Conservation (phyloP, 2,329 filamentous ascomycete species). For the Escovopsis sp. region DNA sequence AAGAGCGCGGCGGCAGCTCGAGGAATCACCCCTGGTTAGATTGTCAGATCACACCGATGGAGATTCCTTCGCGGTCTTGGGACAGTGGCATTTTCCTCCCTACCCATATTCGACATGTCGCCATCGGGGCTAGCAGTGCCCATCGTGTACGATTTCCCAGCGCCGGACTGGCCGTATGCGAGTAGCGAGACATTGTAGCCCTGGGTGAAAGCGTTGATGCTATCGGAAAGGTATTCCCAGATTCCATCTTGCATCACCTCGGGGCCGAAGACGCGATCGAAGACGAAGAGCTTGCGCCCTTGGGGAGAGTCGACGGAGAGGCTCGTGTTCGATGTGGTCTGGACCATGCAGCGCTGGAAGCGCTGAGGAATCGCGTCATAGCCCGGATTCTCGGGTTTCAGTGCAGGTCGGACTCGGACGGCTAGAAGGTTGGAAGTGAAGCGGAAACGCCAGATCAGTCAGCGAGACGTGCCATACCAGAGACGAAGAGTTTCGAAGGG, state of each 20-base stretch:
- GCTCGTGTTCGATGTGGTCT: constrained; percentile 73
- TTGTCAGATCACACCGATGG: not conserved
- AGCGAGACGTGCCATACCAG: not conserved
- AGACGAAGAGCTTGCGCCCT: constrained; percentile 88
- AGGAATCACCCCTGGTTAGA: constrained; percentile 68
- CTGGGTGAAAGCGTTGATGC: constrained; percentile 77
- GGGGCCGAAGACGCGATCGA: constrained; percentile 84
- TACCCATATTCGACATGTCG: constrained; percentile 66
- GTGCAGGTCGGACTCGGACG: constrained; percentile 80
- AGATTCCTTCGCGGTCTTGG: too few relatives aligned
- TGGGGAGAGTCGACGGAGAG: constrained; percentile 82
- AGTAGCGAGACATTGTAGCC: constrained; percentile 97
- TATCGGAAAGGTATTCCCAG: constrained; percentile 89
- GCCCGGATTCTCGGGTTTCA: constrained; percentile 72
- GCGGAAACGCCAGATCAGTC: constrained; percentile 1
- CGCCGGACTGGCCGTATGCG: constrained; percentile 93
- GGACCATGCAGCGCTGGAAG: constrained; percentile 85
- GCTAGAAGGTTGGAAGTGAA: constrained; percentile 34
- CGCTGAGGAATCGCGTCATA: constrained; percentile 91
- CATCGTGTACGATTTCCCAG: constrained; percentile 98
- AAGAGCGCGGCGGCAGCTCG: constrained; percentile 78
- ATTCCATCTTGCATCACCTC: constrained; percentile 75
- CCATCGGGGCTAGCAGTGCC: constrained; percentile 71
- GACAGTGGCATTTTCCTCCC: constrained; percentile 17
- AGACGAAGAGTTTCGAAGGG: too few relatives aligned